phyloP scores from a whole-genome alignment of 306 rosid species.

The Medicago lupulina region DNA sequence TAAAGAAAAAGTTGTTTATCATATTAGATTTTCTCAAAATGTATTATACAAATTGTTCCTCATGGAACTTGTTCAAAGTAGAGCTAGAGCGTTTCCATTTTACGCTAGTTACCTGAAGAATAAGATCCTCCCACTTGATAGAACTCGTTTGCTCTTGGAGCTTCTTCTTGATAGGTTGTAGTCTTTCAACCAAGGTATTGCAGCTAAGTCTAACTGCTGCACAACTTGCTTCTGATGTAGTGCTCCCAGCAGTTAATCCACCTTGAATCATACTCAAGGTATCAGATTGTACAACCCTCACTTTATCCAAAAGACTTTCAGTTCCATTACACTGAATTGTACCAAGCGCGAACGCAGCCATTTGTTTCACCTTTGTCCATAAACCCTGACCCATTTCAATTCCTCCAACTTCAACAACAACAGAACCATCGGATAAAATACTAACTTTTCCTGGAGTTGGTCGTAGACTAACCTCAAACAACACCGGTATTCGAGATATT shows the following conservation, averaged over 20 bases:
- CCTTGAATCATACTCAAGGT: slow-evolving; percentile 82
- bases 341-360: slow-evolving; percentile 70
- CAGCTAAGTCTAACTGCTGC: slow-evolving; percentile 81
- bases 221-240: slow-evolving; percentile 90
- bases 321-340: slow-evolving; percentile 55
- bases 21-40: too few relatives aligned
- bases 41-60: too few relatives aligned
- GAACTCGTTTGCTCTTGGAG: slow-evolving; percentile 59
- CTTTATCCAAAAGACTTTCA: slow-evolving; percentile 60
- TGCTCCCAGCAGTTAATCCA: slow-evolving; percentile 81
- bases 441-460: slow-evolving; percentile 80
- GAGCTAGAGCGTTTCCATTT: background rate
- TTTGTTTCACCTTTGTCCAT: slow-evolving; percentile 92
- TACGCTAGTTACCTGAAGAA: slow-evolving; percentile 58
- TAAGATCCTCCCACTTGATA: slow-evolving; percentile 73
- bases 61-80: too few relatives aligned
- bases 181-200: slow-evolving; percentile 75
- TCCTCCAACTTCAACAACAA: slow-evolving; percentile 91
- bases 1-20: too few relatives aligned
- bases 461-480: slow-evolving; percentile 42
- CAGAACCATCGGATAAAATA: slow-evolving; percentile 73
- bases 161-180: slow-evolving; percentile 60
- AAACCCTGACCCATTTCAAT: slow-evolving; percentile 95
- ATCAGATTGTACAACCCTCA: slow-evolving; percentile 82
- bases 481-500: slow-evolving; percentile 71